These are phyloP conservation scores for Evernia prunastri DNA, from an alignment of 495 filamentous ascomycete genomes.

Conservation along the genomic window DNA sequence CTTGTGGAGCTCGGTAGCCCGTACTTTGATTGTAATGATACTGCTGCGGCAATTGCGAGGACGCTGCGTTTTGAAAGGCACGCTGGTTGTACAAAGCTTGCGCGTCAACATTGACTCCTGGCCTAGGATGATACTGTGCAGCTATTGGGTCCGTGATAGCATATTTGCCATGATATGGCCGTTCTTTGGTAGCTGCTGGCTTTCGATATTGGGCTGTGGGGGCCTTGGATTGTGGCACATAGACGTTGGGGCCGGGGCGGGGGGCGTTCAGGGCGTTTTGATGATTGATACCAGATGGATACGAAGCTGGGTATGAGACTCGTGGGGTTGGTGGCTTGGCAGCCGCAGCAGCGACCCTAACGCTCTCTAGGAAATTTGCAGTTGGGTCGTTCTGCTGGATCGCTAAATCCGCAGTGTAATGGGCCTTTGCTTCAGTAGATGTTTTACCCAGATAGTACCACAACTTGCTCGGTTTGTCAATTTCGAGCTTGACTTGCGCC, in stretches of 20 bases:
- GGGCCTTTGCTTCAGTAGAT: slow-evolving; percentile 86
- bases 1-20: slow-evolving; percentile 23
- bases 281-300: slow-evolving; percentile 23
- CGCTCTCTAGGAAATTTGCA: slow-evolving; percentile 54
- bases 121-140: slow-evolving; percentile 21
- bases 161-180: slow-evolving; percentile 30
- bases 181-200: slow-evolving; percentile 20
- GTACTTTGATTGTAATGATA: slow-evolving; percentile 14
- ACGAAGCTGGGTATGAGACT: slow-evolving; percentile 21
- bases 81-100: slow-evolving; percentile 23
- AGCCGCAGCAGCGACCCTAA: slow-evolving; percentile 39
- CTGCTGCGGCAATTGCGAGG: slow-evolving; percentile 15
- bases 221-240: slow-evolving; percentile 12
- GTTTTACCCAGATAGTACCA: slow-evolving; percentile 85
- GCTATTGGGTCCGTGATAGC: slow-evolving; percentile 24
- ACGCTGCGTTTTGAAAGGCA: slow-evolving; percentile 17
- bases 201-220: not conserved
- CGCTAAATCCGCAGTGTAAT: slow-evolving; percentile 78
- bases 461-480: slow-evolving; percentile 62
- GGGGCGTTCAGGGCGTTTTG: slow-evolving; percentile 25
- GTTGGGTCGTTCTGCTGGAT: slow-evolving; percentile 51
- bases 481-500: slow-evolving; percentile 55
- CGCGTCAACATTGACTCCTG: slow-evolving; percentile 18
- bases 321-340: slow-evolving; percentile 34
- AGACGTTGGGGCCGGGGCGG: slow-evolving; percentile 14